Base-by-base conservation (phyloP, 106 monocot genomes). In the Dendrobium huoshanense region DNA sequence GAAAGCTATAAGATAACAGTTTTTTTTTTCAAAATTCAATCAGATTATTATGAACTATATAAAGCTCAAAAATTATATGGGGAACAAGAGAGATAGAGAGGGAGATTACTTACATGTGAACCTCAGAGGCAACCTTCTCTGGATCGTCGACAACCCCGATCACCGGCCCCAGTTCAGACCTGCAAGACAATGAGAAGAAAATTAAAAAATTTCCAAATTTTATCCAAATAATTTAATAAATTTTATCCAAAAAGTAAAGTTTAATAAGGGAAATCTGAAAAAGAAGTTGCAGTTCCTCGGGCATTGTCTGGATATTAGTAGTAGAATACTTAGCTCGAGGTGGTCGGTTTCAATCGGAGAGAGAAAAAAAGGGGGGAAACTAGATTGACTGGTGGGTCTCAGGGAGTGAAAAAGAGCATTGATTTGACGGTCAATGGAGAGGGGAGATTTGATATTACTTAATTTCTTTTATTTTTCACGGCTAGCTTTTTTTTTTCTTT, bases 111-210 rank as follows among this genome's bases (percentile, higher is more conserved):
- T 82, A 91, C 91, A 75, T 81, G 74, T 87, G 82, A 55, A 88
- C 85, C 55, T 91, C 88, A 55, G 91, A 61, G 9, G 75, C 88
- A 31, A 91, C 86, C 64, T 72, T 13, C 75, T 91, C 91, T 64
- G 91, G 91, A 77, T 91, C 88, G 56, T 80, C 88, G 42, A 88
- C 88, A 1, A 83, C 86, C 29, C 88, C 88, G 31, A 67, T 74
- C 9, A 84, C 88, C 54, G 48, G 41, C 19, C 40, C 79, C 0
- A 51, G 61, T 72, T 31, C 79, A 19, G 55, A 16, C 15, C 81
- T 86, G 68, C 8, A 18, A 45, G 7, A 24, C 29, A 45, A 75
- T 49, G 17, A 74, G 18, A 27, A 15, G 24, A 68, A 13, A 37
- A 27, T 78, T 37, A 73, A 16, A 44, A 5, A 44, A 16, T 51